Conservation (phyloP, 768 basidiomycete genomes). For the Kwoniella botswanensis region DNA sequence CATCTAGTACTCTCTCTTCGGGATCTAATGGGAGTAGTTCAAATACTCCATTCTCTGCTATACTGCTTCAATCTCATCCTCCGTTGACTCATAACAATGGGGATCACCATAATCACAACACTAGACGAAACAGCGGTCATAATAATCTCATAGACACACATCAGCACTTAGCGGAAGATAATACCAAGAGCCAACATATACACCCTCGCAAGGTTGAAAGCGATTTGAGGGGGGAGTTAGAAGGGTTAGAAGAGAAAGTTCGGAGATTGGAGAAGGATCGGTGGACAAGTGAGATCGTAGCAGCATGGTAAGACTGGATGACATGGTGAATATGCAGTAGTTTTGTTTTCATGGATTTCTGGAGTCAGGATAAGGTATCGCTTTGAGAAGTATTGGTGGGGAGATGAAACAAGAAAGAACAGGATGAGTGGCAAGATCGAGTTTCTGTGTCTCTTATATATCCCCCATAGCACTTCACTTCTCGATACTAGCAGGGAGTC, state of each 20-base stretch:
- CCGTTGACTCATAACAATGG: background rate
- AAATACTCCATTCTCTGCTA: background rate
- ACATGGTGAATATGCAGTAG: too few relatives aligned
- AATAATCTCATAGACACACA: background rate
- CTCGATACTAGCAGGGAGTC: background rate
- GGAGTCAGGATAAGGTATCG: background rate
- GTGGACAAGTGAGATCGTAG: conserved; percentile 44
- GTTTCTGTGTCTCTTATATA: background rate
- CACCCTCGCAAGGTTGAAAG: background rate
- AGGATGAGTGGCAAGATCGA: background rate
- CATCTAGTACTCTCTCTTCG: background rate
- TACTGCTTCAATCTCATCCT: background rate
- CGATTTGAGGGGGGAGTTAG: background rate
- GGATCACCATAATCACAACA: background rate
- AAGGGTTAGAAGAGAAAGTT: conserved; percentile 13
- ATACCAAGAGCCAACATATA: background rate
- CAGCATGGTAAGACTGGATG: conserved; percentile 32
- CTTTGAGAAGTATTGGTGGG: background rate
- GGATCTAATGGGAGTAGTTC: background rate
- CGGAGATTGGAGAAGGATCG: conserved; percentile 36
- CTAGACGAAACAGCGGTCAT: background rate
- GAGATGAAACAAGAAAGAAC: background rate
- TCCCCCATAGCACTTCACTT: background rate
- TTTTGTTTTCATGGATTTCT: background rate
- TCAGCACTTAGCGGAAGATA: background rate